Percentiles rank a stretch among this genome's conserved stretches.
Conservation (phyloP, 2,329 filamentous ascomycete genomes). For the Colletotrichum noveboracense region DNA sequence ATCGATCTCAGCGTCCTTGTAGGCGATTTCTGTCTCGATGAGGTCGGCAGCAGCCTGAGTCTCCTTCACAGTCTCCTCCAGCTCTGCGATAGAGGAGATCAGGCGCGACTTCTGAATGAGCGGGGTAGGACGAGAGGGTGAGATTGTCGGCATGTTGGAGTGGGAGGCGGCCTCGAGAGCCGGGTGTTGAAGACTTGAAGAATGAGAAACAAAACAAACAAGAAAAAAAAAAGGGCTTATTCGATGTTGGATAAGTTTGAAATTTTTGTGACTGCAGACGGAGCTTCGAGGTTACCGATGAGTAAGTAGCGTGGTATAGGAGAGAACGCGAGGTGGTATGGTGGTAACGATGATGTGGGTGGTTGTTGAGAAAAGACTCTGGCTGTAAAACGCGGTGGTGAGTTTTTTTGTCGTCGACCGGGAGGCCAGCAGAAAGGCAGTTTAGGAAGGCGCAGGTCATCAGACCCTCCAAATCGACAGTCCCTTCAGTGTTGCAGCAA, state of each 20-base stretch:
- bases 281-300: neutral
- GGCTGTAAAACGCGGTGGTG: neutral
- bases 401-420: neutral
- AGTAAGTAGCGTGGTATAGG: neutral
- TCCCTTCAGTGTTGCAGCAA: neutral
- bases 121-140: neutral
- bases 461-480: neutral
- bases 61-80: neutral
- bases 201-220: neutral
- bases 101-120: neutral
- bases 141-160: neutral
- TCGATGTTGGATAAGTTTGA: neutral
- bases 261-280: neutral
- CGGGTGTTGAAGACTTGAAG: neutral
- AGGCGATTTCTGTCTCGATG: neutral
- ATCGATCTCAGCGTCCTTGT: conserved; percentile 6
- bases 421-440: neutral
- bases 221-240: neutral
- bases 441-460: neutral
- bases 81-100: neutral
- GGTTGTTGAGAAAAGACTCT: neutral
- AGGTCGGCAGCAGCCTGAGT: neutral
- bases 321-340: neutral
- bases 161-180: neutral
- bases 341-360: neutral